Evolutionary conservation across 2,329 filamentous ascomycete genomes (phyloP), one percentile per base, ranked within the genome.

Genomic region (Meredithiella fracta): DNA sequence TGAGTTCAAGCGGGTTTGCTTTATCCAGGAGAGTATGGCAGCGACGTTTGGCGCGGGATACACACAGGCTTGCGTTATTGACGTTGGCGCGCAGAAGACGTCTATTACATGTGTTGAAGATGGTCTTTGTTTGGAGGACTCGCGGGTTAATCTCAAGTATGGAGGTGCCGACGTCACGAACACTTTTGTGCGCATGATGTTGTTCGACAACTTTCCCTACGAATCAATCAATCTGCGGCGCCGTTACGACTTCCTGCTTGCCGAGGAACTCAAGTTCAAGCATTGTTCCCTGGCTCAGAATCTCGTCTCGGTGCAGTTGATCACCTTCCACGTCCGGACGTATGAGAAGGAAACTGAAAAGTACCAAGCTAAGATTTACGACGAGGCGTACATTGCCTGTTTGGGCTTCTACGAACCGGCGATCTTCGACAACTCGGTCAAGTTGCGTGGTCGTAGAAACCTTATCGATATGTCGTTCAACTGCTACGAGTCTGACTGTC

Each of bases 71-170:
- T 98, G 92, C 63, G 89, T 98, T 56, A 89, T 98, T 9, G 92
- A 98, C 66, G 85, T 98, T 57, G 92, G 92, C 11, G 91, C 92
- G 0, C 89, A 97, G 66, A 98, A 98, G 75, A 97, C 92, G 1
- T 94, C 92, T 0, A 85, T 98, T 31, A 91, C 90, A 60, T 98
- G 92, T 62, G 90, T 98, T 9, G 92, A 98, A 64, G 92, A 98
- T 67, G 92, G 92, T 1, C 85, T 98, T 69, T 89, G 87, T 64
- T 78, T 95, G 25, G 92, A 97, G 61, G 91, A 96, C 65, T 98
- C 92, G 15, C 81, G 92, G 15, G 80, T 98, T 65, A 97, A 97
- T 66, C 72, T 98, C 61, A 97, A 98, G 67, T 94, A 85, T 63
- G 92, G 92, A 53, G 92, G 92, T 1, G 82, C 78, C 63, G 92